Evolutionary conservation across 2,329 filamentous ascomycete genomes (phyloP).

Genomic region (Pseudogymnoascus sp.): DNA sequence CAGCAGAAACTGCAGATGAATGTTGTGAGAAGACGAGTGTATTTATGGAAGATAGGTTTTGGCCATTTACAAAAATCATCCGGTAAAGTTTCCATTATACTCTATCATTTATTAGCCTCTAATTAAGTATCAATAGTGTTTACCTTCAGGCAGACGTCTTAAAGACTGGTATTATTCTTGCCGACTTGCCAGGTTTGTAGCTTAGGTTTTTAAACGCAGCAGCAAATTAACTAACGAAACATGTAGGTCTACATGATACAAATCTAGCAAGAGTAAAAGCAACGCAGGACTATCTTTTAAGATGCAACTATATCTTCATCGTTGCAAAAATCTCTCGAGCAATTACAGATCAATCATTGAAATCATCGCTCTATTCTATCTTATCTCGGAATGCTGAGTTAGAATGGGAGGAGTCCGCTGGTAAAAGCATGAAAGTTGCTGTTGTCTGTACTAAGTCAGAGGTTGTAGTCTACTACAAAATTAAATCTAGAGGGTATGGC

Average conservation of each 20-base stretch:
- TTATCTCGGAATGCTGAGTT: conserved; percentile 25
- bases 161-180: conserved; percentile 28
- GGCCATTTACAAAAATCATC: conserved; percentile 32
- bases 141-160: conserved; percentile 28
- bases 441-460: conserved; percentile 30
- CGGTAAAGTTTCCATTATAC: conserved; percentile 19
- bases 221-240: conserved; percentile 7
- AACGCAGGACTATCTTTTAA: conserved; percentile 30
- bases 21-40: conserved; percentile 25
- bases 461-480: conserved; percentile 13
- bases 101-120: conserved; percentile 9
- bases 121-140: conserved; percentile 18
- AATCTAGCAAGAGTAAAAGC: conserved; percentile 29
- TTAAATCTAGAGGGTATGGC: not conserved
- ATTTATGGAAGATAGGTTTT: conserved; percentile 29
- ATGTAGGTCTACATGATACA: conserved; percentile 27
- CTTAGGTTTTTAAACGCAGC: not conserved
- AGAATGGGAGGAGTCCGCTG: conserved; percentile 22
- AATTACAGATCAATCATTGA: conserved; percentile 28
- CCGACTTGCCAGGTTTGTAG: conserved; percentile 28
- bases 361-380: conserved; percentile 26
- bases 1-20: conserved; percentile 25
- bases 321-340: conserved; percentile 30
- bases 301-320: conserved; percentile 30
- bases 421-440: conserved; percentile 24